Base-by-base conservation (phyloP, 257 asterid species). In the Orobanche coerulescens region DNA sequence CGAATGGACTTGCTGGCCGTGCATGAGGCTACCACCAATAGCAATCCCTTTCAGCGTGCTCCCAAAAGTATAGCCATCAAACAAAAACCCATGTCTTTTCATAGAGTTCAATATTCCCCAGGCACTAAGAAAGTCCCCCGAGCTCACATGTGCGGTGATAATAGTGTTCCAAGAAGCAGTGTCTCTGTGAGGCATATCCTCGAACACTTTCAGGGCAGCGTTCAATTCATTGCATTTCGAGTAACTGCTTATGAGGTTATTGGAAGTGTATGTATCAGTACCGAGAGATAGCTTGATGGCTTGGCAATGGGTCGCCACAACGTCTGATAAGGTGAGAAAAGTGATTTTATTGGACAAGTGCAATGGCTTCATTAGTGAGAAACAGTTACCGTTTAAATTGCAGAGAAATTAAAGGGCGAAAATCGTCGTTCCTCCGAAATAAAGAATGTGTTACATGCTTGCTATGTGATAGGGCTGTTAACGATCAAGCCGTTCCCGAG, bases 131-230 rank as follows among this genome's bases (percentile, higher is more conserved):
- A 84, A 76, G 37, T 54, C 64, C 26, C 84, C 72, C 1, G 78
- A 71, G 64, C 81, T 90, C 42, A 83, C 83, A 51, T 79, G 70
- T 13, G 83, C 95, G 19, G 94, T 54, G 69, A 90, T 72, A 66
- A 87, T 20, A 31, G 86, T 87, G 84, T 90, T 90, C 96, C 97
- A 87, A 59, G 96, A 81, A 24, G 79, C 86, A 15, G 84, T 76
- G 62, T 90, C 95, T 65, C 76, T 80, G 43, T 74, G 69, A 61
- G 91, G 85, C 92, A 84, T 87, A 49, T 87, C 91, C 69, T 76
- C 84, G 85, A 90, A 90, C 91, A 90, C 58, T 36, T 79, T 81
- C 62, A 65, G 78, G 58, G 95, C 84, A 57, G 50, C 33, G 62
- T 22, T 30, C 34, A 77, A 40, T 1, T 73, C 81, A 24, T 62